phyloP scores from a whole-genome alignment of 108 stramenopile genomes.

The Schizochytrium sp. region DNA sequence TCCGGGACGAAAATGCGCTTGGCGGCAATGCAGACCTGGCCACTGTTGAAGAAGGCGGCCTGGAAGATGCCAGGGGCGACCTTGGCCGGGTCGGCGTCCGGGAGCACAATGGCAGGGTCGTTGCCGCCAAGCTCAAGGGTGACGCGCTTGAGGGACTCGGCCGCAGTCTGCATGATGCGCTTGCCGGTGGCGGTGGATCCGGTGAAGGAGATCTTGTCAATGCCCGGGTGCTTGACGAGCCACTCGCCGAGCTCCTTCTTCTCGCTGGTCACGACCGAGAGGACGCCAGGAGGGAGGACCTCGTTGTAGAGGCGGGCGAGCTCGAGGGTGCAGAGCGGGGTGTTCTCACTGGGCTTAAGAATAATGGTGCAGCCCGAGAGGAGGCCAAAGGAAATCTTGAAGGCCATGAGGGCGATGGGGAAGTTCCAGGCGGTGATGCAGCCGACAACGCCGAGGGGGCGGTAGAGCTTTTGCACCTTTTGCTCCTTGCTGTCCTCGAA shows the following conservation, averaged over 20 bases:
- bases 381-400: slow-evolving; percentile 16
- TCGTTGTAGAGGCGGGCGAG: slow-evolving; percentile 56
- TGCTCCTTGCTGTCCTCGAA: slow-evolving; percentile 59
- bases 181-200: slow-evolving; percentile 15
- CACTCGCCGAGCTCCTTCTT: background rate
- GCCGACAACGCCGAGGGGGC: slow-evolving; percentile 88
- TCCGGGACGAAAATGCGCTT: slow-evolving; percentile 18
- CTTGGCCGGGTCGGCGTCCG: slow-evolving; percentile 17
- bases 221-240: background rate
- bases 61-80: background rate
- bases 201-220: slow-evolving; percentile 26
- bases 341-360: slow-evolving; percentile 75
- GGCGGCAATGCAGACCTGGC: slow-evolving; percentile 24
- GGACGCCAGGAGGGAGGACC: slow-evolving; percentile 73
- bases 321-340: slow-evolving; percentile 69
- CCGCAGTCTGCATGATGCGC: slow-evolving; percentile 18
- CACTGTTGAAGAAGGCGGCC: slow-evolving; percentile 15
- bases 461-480: slow-evolving; percentile 83
- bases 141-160: background rate
- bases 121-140: slow-evolving; percentile 27
- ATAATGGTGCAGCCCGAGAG: slow-evolving; percentile 38
- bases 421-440: slow-evolving; percentile 99
- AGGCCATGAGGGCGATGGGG: slow-evolving; percentile 19
- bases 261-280: slow-evolving; percentile 62
- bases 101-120: background rate